Evolutionary conservation across 106 monocot species (phyloP).

Genomic region (Dioscorea zingiberensis): DNA sequence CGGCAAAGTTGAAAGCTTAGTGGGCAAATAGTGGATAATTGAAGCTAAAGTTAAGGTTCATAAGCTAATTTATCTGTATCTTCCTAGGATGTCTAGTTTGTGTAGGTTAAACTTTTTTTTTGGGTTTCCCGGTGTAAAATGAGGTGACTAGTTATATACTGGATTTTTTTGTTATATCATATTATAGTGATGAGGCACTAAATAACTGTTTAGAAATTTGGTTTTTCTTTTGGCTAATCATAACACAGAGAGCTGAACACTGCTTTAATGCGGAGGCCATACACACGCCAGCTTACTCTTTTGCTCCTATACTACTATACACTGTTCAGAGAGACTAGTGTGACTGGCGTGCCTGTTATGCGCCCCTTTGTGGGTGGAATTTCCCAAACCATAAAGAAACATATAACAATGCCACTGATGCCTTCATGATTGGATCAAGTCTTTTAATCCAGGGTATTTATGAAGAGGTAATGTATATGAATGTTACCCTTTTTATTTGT

Average conservation of each 20-base stretch:
- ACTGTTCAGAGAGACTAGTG: constrained; percentile 78
- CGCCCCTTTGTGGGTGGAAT: constrained; percentile 96
- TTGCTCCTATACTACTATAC: constrained; percentile 94
- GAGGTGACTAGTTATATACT: too few species aligned
- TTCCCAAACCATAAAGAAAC: constrained; percentile 76
- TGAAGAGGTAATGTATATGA: constrained; percentile 46
- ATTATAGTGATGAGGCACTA: too few species aligned
- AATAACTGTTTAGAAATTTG: too few species aligned
- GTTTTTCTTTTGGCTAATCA: neutral
- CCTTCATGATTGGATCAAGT: constrained; percentile 87
- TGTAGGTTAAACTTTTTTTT: too few species aligned
- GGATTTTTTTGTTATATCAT: too few species aligned
- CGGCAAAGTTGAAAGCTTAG: too few species aligned
- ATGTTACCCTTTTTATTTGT: neutral
- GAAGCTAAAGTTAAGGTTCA: too few species aligned
- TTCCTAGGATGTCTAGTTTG: too few species aligned
- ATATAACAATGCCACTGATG: constrained; percentile 77
- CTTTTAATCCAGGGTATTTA: constrained; percentile 87
- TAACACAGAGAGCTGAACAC: constrained; percentile 72
- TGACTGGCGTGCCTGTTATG: constrained; percentile 76
- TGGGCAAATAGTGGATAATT: too few species aligned
- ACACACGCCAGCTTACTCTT: constrained; percentile 70
- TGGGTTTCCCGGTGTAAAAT: too few species aligned
- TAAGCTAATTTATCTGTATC: too few species aligned
- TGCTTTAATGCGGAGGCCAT: constrained; percentile 91